A percentile compares a stretch with the other conserved stretches of the same genome.
Conservation (phyloP, 1,284 basidiomycete genomes). For the Fomes fomentarius region DNA sequence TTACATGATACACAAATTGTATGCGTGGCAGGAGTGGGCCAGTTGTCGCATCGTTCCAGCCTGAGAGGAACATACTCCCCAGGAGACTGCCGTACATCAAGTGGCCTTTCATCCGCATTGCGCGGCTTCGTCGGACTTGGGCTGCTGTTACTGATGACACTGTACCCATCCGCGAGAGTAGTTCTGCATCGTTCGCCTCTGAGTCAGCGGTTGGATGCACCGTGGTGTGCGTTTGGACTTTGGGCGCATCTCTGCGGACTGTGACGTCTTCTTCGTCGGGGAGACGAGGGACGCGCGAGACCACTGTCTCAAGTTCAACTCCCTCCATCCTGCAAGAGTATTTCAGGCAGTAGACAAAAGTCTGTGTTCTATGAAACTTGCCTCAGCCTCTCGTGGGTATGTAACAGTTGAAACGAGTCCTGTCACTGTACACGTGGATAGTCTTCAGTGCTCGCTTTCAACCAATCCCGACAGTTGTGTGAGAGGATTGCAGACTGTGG, state of each 20-base stretch:
- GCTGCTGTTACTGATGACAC: neutral
- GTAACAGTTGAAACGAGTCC: no score
- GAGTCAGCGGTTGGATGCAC: no score
- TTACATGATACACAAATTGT: constrained; percentile 55
- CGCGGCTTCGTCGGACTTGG: neutral
- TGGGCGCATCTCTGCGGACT: neutral
- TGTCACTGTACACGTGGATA: no score
- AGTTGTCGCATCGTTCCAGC: constrained; percentile 61
- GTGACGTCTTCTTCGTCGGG: neutral
- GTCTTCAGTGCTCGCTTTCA: no score
- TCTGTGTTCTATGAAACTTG: no score
- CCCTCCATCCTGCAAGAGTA: neutral
- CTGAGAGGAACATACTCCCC: constrained; percentile 25
- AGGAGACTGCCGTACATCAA: constrained; percentile 7
- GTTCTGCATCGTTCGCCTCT: no score
- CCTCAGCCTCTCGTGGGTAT: no score
- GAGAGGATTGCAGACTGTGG: no score
- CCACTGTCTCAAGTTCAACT: neutral
- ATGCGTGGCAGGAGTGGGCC: constrained; percentile 61
- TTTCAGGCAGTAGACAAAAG: no score
- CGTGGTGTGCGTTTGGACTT: no score
- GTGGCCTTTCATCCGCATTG: neutral
- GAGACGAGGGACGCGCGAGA: neutral
- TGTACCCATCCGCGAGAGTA: no score
- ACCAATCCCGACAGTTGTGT: no score